phyloP scores from a whole-genome alignment of 176 grass and related monocot genomes.

The Zoysia pacifica region DNA sequence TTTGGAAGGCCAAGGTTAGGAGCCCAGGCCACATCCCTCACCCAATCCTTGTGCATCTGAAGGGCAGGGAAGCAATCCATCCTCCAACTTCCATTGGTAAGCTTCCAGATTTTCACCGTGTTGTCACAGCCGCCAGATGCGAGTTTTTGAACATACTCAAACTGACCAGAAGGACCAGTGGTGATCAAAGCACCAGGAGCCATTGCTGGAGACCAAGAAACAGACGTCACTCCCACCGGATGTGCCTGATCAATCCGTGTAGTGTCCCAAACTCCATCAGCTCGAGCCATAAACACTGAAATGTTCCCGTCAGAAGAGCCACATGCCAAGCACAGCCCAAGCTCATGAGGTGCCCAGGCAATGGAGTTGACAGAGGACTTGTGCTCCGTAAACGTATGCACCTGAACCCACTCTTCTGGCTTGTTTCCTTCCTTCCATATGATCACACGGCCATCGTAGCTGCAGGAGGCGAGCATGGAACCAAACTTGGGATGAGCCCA shows the following conservation, averaged over 20 bases:
- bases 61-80: slow-evolving; percentile 81
- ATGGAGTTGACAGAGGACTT: slow-evolving; percentile 81
- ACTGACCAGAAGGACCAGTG: slow-evolving; percentile 49
- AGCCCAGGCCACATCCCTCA: slow-evolving; percentile 66
- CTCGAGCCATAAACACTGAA: slow-evolving; percentile 62
- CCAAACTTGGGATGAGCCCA: slow-evolving; percentile 83
- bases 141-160: slow-evolving; percentile 75
- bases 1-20: slow-evolving; percentile 78
- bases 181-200: slow-evolving; percentile 54
- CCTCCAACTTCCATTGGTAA: slow-evolving; percentile 69
- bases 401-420: slow-evolving; percentile 65
- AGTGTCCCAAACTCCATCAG: slow-evolving; percentile 73
- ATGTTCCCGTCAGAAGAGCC: slow-evolving; percentile 82
- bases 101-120: slow-evolving; percentile 78
- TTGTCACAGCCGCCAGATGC: slow-evolving; percentile 74
- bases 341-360: slow-evolving; percentile 76
- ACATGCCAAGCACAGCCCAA: slow-evolving; percentile 65
- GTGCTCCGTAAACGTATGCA: slow-evolving; percentile 57
- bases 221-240: slow-evolving; percentile 69
- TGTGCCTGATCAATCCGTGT: slow-evolving; percentile 72
- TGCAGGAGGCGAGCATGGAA: slow-evolving; percentile 74
- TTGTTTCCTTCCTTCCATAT: slow-evolving; percentile 87
- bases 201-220: slow-evolving; percentile 69
- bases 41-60: slow-evolving; percentile 71
- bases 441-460: slow-evolving; percentile 66